Evolutionary conservation across 2,329 filamentous ascomycete genomes (phyloP), one percentile per base, ranked within the genome.

Genomic region (Onygenales sp.): DNA sequence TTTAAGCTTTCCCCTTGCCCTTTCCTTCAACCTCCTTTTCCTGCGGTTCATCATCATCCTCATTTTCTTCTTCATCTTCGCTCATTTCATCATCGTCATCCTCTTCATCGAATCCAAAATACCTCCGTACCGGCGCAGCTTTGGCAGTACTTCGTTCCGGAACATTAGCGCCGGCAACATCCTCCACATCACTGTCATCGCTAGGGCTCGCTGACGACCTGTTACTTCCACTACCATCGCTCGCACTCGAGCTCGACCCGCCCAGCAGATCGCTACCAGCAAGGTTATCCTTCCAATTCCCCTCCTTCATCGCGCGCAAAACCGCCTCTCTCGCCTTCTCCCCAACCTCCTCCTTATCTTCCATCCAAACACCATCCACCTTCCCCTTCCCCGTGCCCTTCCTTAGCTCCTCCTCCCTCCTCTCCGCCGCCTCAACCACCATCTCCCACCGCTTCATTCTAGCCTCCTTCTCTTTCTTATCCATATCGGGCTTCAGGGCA

Each of bases 401-500:
- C 68, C 82, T 85, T 50, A 96, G 81, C 64, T 95, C 91, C 37
- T 89, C 85, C 62, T 95, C 86, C 61, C 84, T 86, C 57, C 83
- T 80, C 67, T 97, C 92, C 0, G 93, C 85, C 55, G 85, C 78
- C 48, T 92, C 87, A 10, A 97, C 86, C 52, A 97, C 86, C 64
- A 91, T 82, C 68, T 95, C 85, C 89, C 90, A 95, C 47, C 91
- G 77, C 69, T 63, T 83, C 45, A 87, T 80, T 47, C 90, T 82
- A 70, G 87, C 86, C 66, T 96, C 91, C 64, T 90, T 92, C 68
- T 97, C 90, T 66, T 88, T 88, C 70, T 86, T 84, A 58, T 96
- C 93, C 92, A 98, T 96, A 56, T 96, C 92, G 0, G 94, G 93
- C 67, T 97, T 96, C 60, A 95, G 87, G 2, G 91, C 89, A 2